Percentiles rank a stretch among this genome's conserved stretches.
phyloP scores from a whole-genome alignment of 2,329 filamentous ascomycete genomes.

The Ophiostoma himal-ulmi region DNA sequence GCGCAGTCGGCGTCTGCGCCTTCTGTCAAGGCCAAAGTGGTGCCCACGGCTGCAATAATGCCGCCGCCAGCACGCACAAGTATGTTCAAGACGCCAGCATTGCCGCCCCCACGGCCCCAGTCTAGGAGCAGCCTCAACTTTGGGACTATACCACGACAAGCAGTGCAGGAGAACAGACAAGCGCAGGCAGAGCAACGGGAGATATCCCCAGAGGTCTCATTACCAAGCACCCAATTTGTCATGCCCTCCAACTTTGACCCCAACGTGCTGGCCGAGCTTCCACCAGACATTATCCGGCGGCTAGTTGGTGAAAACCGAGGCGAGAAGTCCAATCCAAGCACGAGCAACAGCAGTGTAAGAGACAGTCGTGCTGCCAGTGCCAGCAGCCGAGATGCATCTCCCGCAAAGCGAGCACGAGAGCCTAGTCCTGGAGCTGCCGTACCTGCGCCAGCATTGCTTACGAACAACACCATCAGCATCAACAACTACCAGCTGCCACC shows the following conservation, averaged over 20 bases:
- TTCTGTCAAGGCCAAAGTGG: neutral
- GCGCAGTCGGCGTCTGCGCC: neutral
- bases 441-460: neutral
- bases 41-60: slow-evolving; percentile 4
- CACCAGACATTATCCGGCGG: slow-evolving; percentile 71
- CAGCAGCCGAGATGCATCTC: slow-evolving; percentile 28
- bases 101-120: neutral
- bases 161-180: neutral
- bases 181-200: neutral
- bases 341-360: slow-evolving; percentile 17
- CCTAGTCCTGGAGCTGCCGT: slow-evolving; percentile 27
- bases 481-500: neutral
- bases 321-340: slow-evolving; percentile 17
- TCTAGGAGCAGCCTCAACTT: neutral
- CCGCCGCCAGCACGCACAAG: slow-evolving; percentile 6
- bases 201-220: neutral
- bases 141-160: neutral
- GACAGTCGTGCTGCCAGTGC: neutral
- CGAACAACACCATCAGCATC: neutral
- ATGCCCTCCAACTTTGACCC: slow-evolving; percentile 79
- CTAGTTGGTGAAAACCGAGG: slow-evolving; percentile 53
- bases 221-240: slow-evolving; percentile 82
- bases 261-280: slow-evolving; percentile 74
- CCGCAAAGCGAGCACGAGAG: slow-evolving; percentile 31
- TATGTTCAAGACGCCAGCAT: slow-evolving; percentile 14